phyloP scores from a whole-genome alignment of 108 stramenopile species.

The Stephanodiscus triporus region DNA sequence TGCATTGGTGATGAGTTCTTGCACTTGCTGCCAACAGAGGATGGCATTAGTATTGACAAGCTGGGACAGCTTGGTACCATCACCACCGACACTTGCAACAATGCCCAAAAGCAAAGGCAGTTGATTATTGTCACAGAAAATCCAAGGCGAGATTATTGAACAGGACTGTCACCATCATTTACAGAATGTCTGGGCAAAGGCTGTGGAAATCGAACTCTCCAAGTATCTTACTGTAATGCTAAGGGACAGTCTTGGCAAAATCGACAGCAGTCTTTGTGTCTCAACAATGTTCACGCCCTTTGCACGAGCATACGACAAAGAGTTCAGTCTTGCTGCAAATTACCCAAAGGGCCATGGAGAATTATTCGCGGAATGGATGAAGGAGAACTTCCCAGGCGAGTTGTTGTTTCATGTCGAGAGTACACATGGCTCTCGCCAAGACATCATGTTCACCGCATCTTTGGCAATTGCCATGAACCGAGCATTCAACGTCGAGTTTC shows the following conservation, averaged over 20 bases:
- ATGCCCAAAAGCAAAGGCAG: neutral
- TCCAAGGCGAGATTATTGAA: neutral
- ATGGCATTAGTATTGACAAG: too few relatives aligned
- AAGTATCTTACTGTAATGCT: neutral
- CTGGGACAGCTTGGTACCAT: neutral
- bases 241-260: neutral
- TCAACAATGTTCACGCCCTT: neutral
- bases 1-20: too few relatives aligned
- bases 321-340: constrained; percentile 2
- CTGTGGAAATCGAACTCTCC: neutral
- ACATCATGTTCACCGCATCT: neutral
- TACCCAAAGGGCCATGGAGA: constrained; percentile 6
- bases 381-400: neutral
- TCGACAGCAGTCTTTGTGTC: constrained; percentile 1
- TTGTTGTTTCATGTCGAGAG: constrained; percentile 15
- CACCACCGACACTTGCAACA: neutral
- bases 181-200: neutral
- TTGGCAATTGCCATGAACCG: neutral
- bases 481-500: neutral
- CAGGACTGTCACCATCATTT: constrained; percentile 8
- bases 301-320: constrained; percentile 8
- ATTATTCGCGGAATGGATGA: neutral
- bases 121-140: neutral
- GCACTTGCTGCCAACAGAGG: too few relatives aligned
- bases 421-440: constrained; percentile 4